A percentile compares a stretch with the other conserved stretches of the same genome.
phyloP scores from a whole-genome alignment of 2,329 filamentous ascomycete genomes.

The Monosporascus ibericus region DNA sequence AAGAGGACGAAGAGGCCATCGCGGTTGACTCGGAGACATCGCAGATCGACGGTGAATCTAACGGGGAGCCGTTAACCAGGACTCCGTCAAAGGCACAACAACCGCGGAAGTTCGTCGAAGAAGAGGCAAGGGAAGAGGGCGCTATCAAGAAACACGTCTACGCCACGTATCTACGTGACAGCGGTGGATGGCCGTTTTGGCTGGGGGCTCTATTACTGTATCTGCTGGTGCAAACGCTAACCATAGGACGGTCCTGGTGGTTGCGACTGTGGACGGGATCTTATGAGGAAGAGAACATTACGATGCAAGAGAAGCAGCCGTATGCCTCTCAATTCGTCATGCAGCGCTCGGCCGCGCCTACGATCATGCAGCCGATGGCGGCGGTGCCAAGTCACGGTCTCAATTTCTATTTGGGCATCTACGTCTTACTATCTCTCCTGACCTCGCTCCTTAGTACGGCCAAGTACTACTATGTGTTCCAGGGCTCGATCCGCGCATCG shows the following conservation, averaged over 20 bases:
- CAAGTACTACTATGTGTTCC: constrained; percentile 58
- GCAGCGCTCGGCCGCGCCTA: constrained; percentile 39
- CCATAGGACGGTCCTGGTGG: constrained; percentile 59
- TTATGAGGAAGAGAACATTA: constrained; percentile 27
- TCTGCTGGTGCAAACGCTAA: constrained; percentile 45
- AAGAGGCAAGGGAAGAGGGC: constrained; percentile 66
- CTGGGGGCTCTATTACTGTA: constrained; percentile 46
- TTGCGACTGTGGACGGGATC: constrained; percentile 55
- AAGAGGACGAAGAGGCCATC: constrained; percentile 45
- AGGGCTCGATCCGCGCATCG: constrained; percentile 64
- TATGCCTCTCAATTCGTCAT: constrained; percentile 39
- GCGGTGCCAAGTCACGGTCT: constrained; percentile 33
- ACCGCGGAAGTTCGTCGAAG: constrained; percentile 68
- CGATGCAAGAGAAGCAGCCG: constrained; percentile 24
- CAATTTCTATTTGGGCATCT: constrained; percentile 62
- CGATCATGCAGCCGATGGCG: constrained; percentile 24
- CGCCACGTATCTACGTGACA: constrained; percentile 57
- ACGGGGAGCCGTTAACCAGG: constrained; percentile 40
- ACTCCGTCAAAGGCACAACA: constrained; percentile 38
- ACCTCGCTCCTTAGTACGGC: constrained; percentile 54
- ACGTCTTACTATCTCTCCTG: constrained; percentile 52
- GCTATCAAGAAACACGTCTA: constrained; percentile 65
- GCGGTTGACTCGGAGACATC: constrained; percentile 50
- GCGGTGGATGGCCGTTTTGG: constrained; percentile 60
- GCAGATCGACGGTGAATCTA: constrained; percentile 30